Percentiles rank a stretch among this genome's conserved stretches.
These are phyloP conservation scores for Scutellaria barbata DNA, from an alignment of 257 asterid species.

Conservation along the genomic window DNA sequence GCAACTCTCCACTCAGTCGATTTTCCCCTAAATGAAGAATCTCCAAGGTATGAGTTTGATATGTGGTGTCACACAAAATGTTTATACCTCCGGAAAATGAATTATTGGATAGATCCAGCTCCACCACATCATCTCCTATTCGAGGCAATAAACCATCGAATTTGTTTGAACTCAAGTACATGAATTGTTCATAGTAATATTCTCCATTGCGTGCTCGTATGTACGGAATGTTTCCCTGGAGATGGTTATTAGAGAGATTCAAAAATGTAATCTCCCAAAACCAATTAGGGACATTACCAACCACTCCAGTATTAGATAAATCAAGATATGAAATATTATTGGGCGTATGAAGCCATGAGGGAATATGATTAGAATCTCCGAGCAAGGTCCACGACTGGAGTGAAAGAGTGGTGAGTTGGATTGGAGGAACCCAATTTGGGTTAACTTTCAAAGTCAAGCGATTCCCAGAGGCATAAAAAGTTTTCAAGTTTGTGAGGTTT, in stretches of 20 bases:
- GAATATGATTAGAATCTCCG: slow-evolving; percentile 5
- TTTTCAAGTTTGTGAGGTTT: slow-evolving; percentile 31
- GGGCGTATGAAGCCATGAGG: slow-evolving; percentile 32
- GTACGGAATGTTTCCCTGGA: too few relatives aligned
- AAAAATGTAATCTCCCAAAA: neutral
- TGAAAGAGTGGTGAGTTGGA: accelerated
- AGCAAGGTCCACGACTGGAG: slow-evolving; percentile 38
- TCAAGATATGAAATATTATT: neutral
- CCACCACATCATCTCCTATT: too few relatives aligned
- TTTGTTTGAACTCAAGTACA: too few relatives aligned
- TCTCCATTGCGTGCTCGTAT: too few relatives aligned
- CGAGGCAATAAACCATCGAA: too few relatives aligned
- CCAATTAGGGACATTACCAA: neutral
- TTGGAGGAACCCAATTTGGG: slow-evolving; percentile 36
- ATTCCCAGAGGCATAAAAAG: slow-evolving; percentile 20
- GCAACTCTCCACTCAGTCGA: slow-evolving; percentile 36
- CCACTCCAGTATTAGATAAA: slow-evolving; percentile 36
- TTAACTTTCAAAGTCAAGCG: slow-evolving; percentile 33
- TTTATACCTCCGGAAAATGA: slow-evolving; percentile 34
- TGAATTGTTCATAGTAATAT: too few relatives aligned
- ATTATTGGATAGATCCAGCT: slow-evolving; percentile 45
- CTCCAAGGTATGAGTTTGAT: neutral
- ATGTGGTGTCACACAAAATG: slow-evolving; percentile 30
- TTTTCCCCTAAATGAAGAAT: slow-evolving; percentile 43
- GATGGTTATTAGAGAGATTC: too few relatives aligned